These are phyloP conservation scores for Beauveria pseudobassiana DNA, from an alignment of 2,329 filamentous ascomycete genomes.

Conservation along the genomic window DNA sequence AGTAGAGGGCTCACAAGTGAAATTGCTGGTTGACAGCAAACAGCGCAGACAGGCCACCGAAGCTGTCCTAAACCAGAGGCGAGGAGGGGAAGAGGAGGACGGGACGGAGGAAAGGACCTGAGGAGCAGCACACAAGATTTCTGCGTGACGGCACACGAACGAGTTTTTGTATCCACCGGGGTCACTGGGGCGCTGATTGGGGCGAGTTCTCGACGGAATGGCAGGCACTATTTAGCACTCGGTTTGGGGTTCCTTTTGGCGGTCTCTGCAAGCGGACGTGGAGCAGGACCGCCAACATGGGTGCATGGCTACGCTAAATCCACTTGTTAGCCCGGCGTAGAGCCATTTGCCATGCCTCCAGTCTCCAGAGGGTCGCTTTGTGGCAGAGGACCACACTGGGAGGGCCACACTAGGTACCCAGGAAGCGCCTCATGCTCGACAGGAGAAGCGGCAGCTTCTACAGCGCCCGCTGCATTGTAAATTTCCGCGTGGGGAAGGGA, in stretches of 20 bases:
- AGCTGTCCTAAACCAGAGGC: constrained; percentile 1
- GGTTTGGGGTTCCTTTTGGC: background rate
- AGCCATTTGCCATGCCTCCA: background rate
- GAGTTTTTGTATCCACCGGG: constrained; percentile 13
- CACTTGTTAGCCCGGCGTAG: background rate
- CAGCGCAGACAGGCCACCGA: background rate
- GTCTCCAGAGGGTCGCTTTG: constrained; percentile 2
- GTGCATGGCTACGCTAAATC: constrained; percentile 7
- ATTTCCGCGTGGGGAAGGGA: background rate
- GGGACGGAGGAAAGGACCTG: constrained; percentile 7
- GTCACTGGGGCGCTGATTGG: background rate
- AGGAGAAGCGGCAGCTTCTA: background rate
- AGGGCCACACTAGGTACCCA: background rate
- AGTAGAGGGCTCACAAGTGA: constrained; percentile 9
- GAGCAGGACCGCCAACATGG: background rate
- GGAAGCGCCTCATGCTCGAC: background rate
- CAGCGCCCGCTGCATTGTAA: background rate
- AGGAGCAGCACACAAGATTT: background rate
- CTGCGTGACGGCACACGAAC: constrained; percentile 4
- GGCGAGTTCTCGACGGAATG: background rate
- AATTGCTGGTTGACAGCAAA: background rate
- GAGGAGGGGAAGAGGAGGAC: background rate
- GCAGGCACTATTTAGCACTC: background rate
- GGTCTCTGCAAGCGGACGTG: background rate
- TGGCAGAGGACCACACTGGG: background rate